These are phyloP conservation scores for Gnomoniopsis sp. DNA, from an alignment of 2,329 filamentous ascomycete genomes.

Conservation along the genomic window DNA sequence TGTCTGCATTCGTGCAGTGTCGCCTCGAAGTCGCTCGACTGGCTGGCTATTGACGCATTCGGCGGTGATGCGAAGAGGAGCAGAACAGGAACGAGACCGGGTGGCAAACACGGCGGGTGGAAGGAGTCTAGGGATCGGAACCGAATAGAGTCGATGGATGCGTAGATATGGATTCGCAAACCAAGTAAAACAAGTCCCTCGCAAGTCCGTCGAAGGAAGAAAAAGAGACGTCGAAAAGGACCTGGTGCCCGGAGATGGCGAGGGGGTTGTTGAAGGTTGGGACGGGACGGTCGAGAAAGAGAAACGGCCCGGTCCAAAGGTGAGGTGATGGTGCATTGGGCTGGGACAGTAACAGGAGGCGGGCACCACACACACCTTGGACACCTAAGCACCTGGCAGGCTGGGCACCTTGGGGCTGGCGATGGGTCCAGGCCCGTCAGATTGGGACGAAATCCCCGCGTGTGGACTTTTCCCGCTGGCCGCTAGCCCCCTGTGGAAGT, in stretches of 20 bases:
- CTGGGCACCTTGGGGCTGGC: no score
- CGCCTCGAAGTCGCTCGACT: slow-evolving; percentile 1
- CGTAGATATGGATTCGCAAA: neutral
- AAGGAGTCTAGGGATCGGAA: neutral
- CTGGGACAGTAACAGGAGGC: no score
- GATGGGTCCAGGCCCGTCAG: no score
- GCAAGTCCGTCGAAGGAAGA: neutral
- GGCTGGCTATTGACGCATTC: slow-evolving; percentile 9
- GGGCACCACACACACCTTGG: no score
- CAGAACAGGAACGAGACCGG: neutral
- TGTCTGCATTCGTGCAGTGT: neutral
- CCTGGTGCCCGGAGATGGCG: slow-evolving; percentile 4
- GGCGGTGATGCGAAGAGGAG: slow-evolving; percentile 1
- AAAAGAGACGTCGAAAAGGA: neutral
- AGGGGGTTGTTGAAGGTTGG: neutral
- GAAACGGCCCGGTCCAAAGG: no score
- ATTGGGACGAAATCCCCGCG: no score
- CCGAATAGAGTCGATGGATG: neutral
- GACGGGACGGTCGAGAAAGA: no score
- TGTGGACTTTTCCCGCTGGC: no score
- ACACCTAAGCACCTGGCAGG: no score
- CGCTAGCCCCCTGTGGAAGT: no score
- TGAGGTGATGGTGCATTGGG: no score
- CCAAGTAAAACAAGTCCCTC: neutral
- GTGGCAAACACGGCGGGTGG: neutral